Evolutionary conservation across 2,329 filamentous ascomycete species (phyloP).

Genomic region (Metarhizium album): DNA sequence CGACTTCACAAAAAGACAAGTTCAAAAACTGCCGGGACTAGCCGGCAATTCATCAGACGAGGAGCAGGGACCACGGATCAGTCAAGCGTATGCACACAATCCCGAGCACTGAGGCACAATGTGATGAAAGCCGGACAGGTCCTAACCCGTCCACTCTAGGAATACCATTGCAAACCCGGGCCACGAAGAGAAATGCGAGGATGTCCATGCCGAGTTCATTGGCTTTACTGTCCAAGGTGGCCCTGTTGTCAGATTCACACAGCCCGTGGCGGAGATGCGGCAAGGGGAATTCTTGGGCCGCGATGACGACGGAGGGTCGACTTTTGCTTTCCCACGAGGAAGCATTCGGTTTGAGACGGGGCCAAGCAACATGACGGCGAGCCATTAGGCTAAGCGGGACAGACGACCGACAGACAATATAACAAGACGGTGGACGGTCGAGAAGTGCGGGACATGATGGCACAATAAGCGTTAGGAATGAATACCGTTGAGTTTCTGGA

Average conservation of each 20-base stretch:
- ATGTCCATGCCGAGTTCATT: constrained; percentile 26
- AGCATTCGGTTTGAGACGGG: constrained; percentile 21
- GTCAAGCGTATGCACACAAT: constrained; percentile 28
- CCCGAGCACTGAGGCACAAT: background rate
- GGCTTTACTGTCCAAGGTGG: constrained; percentile 35
- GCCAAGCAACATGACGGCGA: background rate
- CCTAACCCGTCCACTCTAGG: constrained; percentile 1
- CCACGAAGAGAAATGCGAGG: constrained; percentile 23
- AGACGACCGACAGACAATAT: background rate
- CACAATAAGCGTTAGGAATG: too few species aligned
- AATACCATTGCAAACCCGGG: constrained; percentile 26
- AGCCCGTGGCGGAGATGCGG: constrained; percentile 20
- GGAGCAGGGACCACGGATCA: constrained; percentile 25
- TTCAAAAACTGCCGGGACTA: constrained; percentile 21
- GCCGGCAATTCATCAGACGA: constrained; percentile 14
- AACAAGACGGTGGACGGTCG: too few species aligned
- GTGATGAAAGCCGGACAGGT: background rate
- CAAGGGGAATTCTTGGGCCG: constrained; percentile 27
- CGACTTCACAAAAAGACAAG: constrained; percentile 24
- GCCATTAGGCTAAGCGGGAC: background rate
- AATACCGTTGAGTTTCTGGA: too few species aligned
- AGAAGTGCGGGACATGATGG: too few species aligned
- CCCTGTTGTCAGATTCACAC: constrained; percentile 33
- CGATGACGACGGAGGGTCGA: constrained; percentile 22
- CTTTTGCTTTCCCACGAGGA: constrained; percentile 28